Evolutionary conservation across 2,329 filamentous ascomycete genomes (phyloP).

Genomic region (Alternaria novae-zelandiae): DNA sequence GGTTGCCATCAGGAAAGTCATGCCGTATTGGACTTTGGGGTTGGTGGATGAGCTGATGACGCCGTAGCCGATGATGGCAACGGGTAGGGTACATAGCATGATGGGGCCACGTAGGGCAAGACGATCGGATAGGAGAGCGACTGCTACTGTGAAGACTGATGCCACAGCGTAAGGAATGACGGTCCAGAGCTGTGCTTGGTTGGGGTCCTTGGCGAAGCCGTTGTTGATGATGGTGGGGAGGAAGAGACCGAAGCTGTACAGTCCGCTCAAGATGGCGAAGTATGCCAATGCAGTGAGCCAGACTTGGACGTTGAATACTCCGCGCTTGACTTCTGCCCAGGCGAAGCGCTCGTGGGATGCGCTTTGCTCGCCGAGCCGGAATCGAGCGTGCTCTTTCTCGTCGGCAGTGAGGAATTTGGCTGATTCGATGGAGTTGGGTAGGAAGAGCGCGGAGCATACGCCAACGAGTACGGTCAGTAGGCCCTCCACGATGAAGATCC

Average conservation of each 20-base stretch:
- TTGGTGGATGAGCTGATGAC: constrained; percentile 64
- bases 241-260: constrained; percentile 71
- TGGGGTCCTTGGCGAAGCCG: constrained; percentile 61
- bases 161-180: constrained; percentile 70
- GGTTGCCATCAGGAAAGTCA: constrained; percentile 72
- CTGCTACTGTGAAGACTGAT: constrained; percentile 57
- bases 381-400: constrained; percentile 59
- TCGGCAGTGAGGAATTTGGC: constrained; percentile 61
- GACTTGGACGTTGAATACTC: constrained; percentile 64
- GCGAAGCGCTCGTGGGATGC: constrained; percentile 56
- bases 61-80: constrained; percentile 70
- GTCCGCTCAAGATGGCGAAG: constrained; percentile 63
- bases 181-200: constrained; percentile 67
- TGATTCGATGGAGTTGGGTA: constrained; percentile 63
- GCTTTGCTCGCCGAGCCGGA: constrained; percentile 52
- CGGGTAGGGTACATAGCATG: constrained; percentile 68
- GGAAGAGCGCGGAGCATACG: constrained; percentile 57
- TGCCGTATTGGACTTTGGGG: constrained; percentile 64
- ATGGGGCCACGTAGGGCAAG: constrained; percentile 65
- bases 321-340: constrained; percentile 69
- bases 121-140: constrained; percentile 67
- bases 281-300: constrained; percentile 70
- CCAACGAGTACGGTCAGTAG: constrained; percentile 61
- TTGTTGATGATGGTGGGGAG: constrained; percentile 69
- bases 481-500: constrained; percentile 69